Conservation (phyloP, 2,329 filamentous ascomycete species). For the Aspergillus pseudoglaucus region DNA sequence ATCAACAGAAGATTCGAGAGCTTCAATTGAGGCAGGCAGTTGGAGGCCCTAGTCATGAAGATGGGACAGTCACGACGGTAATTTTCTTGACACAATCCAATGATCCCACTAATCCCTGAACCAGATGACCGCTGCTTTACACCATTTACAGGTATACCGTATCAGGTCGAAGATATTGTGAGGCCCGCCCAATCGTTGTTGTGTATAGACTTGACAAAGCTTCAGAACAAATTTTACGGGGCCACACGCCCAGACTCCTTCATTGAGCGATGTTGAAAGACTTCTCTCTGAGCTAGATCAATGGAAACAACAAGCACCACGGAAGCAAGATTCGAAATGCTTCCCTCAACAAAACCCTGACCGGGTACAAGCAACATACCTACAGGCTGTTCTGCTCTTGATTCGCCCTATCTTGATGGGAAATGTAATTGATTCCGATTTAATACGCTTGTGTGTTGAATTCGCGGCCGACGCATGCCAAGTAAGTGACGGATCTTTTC, state of each 20-base stretch:
- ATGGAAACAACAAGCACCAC: conserved; percentile 11
- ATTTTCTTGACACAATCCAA: neutral
- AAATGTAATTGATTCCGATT: conserved; percentile 6
- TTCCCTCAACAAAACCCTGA: conserved; percentile 12
- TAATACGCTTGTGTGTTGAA: conserved; percentile 10
- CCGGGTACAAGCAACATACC: conserved; percentile 11
- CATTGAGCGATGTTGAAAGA: conserved; percentile 8
- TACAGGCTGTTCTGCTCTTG: conserved; percentile 11
- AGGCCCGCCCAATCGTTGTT: neutral
- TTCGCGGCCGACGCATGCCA: conserved; percentile 12
- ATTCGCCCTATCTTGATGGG: conserved; percentile 10
- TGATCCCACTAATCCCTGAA: neutral
- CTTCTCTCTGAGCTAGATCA: conserved; percentile 9
- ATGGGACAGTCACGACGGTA: conserved; percentile 1
- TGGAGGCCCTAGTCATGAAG: neutral
- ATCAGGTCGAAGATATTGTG: conserved; percentile 14
- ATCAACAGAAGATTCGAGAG: conserved; percentile 7
- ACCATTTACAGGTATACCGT: conserved; percentile 13
- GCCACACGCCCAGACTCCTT: conserved; percentile 7
- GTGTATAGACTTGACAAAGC: neutral
- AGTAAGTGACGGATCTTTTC: conserved; percentile 4
- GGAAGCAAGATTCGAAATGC: conserved; percentile 4
- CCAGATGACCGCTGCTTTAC: conserved; percentile 14
- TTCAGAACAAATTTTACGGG: conserved; percentile 9
- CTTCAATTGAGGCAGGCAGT: conserved; percentile 8